Evolutionary conservation across 2,329 filamentous ascomycete genomes (phyloP), one percentile per base, ranked within the genome.

Genomic region (Triangularia setosa): DNA sequence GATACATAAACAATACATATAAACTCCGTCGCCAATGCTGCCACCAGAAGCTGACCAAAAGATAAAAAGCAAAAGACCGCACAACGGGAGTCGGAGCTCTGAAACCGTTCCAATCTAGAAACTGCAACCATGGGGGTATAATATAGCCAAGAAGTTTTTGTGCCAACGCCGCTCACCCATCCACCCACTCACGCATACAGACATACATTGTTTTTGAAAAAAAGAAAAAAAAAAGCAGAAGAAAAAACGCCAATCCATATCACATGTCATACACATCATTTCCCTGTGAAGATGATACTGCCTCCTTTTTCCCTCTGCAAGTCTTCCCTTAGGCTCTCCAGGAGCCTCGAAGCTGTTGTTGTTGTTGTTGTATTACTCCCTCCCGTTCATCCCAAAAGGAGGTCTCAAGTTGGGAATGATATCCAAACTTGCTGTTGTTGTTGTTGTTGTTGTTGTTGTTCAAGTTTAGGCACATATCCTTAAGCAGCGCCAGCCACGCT

Each of bases 401-500:
- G n/a, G 35, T n/a, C 14, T n/a, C 14, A 40, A n/a, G 14, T 40
- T 40, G 3, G 18, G 18, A 48, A 48, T 48, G 40, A 48, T 48
- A 21, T 48, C 40, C 40, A 48, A 48, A 18, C 40, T 18, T 40
- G 14, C n/a, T n/a, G 7, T 3, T n/a, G n/a, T 44, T 44, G 16
- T 21, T 40, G 14, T 28, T 28, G 27, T 28, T 28, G 4, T 28
- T 9, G n/a, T n/a, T 33, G 30, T 33, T 48, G 40, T 21, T 7
- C 18, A 48, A 14, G 30, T 48, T 53, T 11, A 12, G 30, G 30
- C 53, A 7, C 52, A n/a, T n/a, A n/a, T 28, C 33, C 21, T 53
- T 4, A 7, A 55, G 65, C 55, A 67, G 72, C 21, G 44, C n/a
- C n/a, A 3, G 68, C 68, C 70, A 79, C 75, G 52, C 80, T 64